Conservation (phyloP, 805 yeast species). For the Candida pseudofarinosa region DNA sequence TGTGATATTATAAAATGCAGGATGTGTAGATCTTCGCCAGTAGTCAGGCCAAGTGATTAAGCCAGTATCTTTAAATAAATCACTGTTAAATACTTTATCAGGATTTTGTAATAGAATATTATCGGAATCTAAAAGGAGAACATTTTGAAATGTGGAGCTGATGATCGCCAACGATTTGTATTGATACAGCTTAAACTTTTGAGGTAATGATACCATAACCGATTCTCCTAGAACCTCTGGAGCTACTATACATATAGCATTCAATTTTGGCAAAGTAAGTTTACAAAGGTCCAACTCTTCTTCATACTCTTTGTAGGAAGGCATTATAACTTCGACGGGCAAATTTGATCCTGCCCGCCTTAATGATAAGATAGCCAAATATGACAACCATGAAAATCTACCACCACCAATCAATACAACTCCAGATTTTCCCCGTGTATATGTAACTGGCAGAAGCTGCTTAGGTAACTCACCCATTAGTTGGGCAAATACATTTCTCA, state of each 20-base stretch:
- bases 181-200: slow-evolving; percentile 59
- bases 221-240: slow-evolving; percentile 49
- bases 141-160: slow-evolving; percentile 31
- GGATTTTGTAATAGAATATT: slow-evolving; percentile 28
- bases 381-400: slow-evolving; percentile 32
- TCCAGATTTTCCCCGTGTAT: slow-evolving; percentile 22
- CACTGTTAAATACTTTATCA: slow-evolving; percentile 25
- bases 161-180: slow-evolving; percentile 54
- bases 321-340: slow-evolving; percentile 38
- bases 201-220: slow-evolving; percentile 32
- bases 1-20: slow-evolving; percentile 33
- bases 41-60: slow-evolving; percentile 44
- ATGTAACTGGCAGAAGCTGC: slow-evolving; percentile 14
- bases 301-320: slow-evolving; percentile 29
- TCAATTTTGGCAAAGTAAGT: slow-evolving; percentile 52
- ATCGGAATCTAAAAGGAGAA: slow-evolving; percentile 33
- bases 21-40: slow-evolving; percentile 37
- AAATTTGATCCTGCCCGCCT: slow-evolving; percentile 35
- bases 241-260: slow-evolving; percentile 63
- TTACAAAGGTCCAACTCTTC: slow-evolving; percentile 46
- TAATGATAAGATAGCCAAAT: slow-evolving; percentile 25
- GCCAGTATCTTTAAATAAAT: slow-evolving; percentile 25
- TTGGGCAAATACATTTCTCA: slow-evolving; percentile 18
- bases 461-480: slow-evolving; percentile 20
- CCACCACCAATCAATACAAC: slow-evolving; percentile 35